phyloP scores from a whole-genome alignment of 164 flowering plant genomes.

The Nymphaea thermarum region DNA sequence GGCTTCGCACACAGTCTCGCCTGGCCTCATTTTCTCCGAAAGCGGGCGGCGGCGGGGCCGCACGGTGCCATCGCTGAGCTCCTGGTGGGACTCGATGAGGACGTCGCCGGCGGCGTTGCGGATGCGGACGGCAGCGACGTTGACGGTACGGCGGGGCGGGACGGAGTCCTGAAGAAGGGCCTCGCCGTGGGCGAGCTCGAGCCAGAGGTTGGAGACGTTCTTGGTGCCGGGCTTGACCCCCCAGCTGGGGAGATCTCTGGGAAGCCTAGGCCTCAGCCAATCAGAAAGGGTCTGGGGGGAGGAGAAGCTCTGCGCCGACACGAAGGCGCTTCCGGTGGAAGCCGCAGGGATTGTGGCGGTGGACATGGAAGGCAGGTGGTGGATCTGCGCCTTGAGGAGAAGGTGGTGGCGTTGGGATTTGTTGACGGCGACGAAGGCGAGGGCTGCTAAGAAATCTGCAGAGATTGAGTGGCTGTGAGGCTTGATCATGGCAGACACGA shows the following conservation, averaged over 20 bases:
- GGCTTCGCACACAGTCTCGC: constrained; percentile 52
- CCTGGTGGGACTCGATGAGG: constrained; percentile 70
- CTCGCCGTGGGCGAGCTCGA: constrained; percentile 80
- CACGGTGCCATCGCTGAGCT: constrained; percentile 59
- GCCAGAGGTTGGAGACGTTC: constrained; percentile 89
- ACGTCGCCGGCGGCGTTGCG: constrained; percentile 13
- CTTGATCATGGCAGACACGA: no score
- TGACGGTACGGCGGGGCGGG: constrained; percentile 69
- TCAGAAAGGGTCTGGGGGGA: constrained; percentile 72
- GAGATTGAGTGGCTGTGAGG: neutral
- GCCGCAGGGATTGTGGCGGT: constrained; percentile 3
- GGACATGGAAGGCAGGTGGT: constrained; percentile 12
- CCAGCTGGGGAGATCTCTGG: constrained; percentile 69
- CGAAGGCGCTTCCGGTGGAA: neutral
- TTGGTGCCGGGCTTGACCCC: constrained; percentile 88
- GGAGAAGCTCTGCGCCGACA: constrained; percentile 22
- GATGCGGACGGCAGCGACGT: constrained; percentile 52
- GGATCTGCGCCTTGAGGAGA: neutral
- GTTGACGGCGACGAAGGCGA: neutral
- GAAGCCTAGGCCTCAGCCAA: constrained; percentile 71
- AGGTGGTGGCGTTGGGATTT: neutral
- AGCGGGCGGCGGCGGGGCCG: constrained; percentile 52
- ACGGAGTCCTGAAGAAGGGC: constrained; percentile 46
- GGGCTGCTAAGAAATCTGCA: neutral
- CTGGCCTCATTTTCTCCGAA: constrained; percentile 93